Base-by-base conservation (phyloP, 108 stramenopile genomes). In the Pseudonitzschia multiseries region DNA sequence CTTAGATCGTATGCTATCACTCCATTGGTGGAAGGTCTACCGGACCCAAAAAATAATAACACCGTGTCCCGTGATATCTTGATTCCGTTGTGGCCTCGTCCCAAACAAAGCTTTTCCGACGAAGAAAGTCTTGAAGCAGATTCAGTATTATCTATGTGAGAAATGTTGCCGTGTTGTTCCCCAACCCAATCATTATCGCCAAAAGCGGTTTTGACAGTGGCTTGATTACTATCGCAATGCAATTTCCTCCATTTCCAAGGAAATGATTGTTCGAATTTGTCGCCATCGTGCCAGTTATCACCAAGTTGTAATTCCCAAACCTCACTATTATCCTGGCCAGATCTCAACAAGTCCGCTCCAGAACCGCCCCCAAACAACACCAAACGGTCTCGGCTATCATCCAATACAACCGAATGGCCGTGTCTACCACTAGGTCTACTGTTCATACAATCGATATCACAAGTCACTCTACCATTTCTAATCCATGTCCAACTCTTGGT, bases 331-430 rank as follows among this genome's bases (percentile, higher is more conserved):
- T 89, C 88, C 2, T 26, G 36, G 8, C 88, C 88, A 14, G 84
- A 81, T 29, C 82, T 72, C 46, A 89, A 66, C 62, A 89, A 66
- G 51, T 89, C 80, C 3, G 81, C 64, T 5, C 88, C 88, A 57
- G 40, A 75, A 1, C 88, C 88, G 18, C 85, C 88, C 27, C 88
- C 88, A 75, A 89, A 89, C 70, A 89, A 60, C 0, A 89, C 79
- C 0, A 89, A 46, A 62, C 88, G 68, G 62, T 84, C 72, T 18
- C 86, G 76, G 46, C 50, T 31, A 21, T 54, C 62, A 67, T 89
- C 88, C 26, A 84, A 64, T 44, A 89, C 65, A 22, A 79, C 82
- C 3, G 88, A 89, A 65, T 86, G 86, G 20, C 88, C 88, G 78
- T 86, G 84, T 41, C 88, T 51, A 12, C 79, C 79, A 59, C 33